Percentiles rank a stretch among this genome's conserved stretches.
Evolutionary conservation across 345 rosid genomes (phyloP).

Genomic region (Aquilaria sinensis): DNA sequence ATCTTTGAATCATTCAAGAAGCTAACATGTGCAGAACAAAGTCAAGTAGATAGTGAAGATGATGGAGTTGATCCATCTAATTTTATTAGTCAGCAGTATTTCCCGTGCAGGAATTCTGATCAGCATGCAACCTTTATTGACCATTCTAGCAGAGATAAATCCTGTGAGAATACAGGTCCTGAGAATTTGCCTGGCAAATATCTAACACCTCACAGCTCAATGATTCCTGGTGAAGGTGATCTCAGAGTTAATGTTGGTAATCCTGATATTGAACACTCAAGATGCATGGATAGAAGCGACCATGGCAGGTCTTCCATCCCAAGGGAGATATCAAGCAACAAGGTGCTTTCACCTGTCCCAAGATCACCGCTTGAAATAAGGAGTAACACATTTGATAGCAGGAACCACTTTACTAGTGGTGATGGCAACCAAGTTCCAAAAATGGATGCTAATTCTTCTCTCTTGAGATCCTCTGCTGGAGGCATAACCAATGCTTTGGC

Average conservation of each 20-base stretch:
- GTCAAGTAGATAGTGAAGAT: conserved; percentile 51
- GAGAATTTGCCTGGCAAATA: conserved; percentile 27
- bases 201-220: conserved; percentile 30
- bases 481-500: conserved; percentile 25
- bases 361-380: conserved; percentile 46
- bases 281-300: conserved; percentile 57
- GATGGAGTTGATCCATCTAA: conserved; percentile 39
- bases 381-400: conserved; percentile 64
- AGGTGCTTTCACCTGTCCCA: conserved; percentile 55
- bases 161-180: conserved; percentile 19
- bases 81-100: conserved; percentile 19
- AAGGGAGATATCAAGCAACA: conserved; percentile 49
- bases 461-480: conserved; percentile 27
- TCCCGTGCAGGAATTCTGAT: conserved; percentile 24
- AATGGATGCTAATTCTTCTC: conserved; percentile 19
- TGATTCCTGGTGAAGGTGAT: conserved; percentile 30
- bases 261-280: conserved; percentile 55
- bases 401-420: conserved; percentile 34
- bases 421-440: conserved; percentile 29
- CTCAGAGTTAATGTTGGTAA: conserved; percentile 43
- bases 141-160: conserved; percentile 25
- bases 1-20: conserved; percentile 41
- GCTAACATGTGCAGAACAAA: conserved; percentile 39
- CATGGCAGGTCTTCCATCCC: conserved; percentile 61
- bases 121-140: conserved; percentile 25